Base-by-base conservation (phyloP, 805 yeast species). In the Dipodascus albidus region DNA sequence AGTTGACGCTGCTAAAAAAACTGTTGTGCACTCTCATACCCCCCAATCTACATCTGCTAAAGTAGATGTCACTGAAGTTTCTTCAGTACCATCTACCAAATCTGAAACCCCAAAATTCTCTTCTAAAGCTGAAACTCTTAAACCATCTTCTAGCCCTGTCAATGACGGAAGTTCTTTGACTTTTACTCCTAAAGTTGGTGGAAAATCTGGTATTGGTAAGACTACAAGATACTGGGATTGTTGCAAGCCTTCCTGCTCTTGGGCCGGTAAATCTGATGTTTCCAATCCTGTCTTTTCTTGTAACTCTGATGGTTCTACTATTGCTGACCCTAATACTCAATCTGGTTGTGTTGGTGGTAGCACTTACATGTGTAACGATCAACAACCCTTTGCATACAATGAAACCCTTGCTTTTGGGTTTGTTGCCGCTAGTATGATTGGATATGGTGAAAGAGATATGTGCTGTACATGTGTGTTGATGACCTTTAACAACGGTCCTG, bases 141-240 rank as follows among this genome's bases (percentile, higher is more conserved):
- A n/a, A n/a, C 14, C 24, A 23, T 23, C 49, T 9, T 47, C 31
- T n/a, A 14, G 19, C 49, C 22, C 31, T 21, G n/a, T n/a, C n/a
- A n/a, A n/a, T n/a, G n/a, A n/a, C n/a, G n/a, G n/a, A n/a, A n/a
- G n/a, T 11, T 23, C 49, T n/a, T 23, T 23, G n/a, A 47, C 49
- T n/a, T 47, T 23, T 22, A 21, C 49, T 22, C 31, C 49, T 27
- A 23, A 47, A 15, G 31, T 22, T 20, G 50, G 38, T 3, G 51
- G 51, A 3, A 22, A 21, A 15, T 50, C 48, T 23, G 51, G 53
- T 19, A 22, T 21, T n/a, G 53, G 48, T 14, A 20, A 21, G 3
- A 51, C 53, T 20, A 51, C 53, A 3, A 49, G 53, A 51, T 51
- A 48, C 44, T 51, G 53, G 53, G 53, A 51, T 20, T 51, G 53